phyloP scores from a whole-genome alignment of 2,329 filamentous ascomycete species.

The Fusarium redolens region DNA sequence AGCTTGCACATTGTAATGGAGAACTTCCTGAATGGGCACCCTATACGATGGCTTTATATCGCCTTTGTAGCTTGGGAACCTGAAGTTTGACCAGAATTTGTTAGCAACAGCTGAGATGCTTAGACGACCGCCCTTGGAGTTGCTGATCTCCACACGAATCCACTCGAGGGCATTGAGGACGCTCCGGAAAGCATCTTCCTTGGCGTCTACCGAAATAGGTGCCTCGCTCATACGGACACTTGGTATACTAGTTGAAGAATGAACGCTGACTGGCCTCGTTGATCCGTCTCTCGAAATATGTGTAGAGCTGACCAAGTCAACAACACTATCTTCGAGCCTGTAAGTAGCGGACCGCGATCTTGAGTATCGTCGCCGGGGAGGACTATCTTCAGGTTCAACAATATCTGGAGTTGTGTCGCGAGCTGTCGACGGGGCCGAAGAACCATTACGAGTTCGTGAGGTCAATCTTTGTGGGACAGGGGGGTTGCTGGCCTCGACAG shows the following conservation, averaged over 20 bases:
- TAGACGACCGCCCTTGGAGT: conserved; percentile 40
- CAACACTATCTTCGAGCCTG: not conserved
- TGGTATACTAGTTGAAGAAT: conserved; percentile 7
- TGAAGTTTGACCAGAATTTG: conserved; percentile 49
- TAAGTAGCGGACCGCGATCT: conserved; percentile 33
- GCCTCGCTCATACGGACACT: not conserved
- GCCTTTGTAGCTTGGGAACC: conserved; percentile 46
- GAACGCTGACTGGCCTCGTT: conserved; percentile 4
- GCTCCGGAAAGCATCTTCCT: conserved; percentile 42
- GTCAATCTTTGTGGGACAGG: conserved; percentile 17
- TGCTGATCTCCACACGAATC: conserved; percentile 23
- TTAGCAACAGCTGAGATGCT: conserved; percentile 39
- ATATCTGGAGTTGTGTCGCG: conserved; percentile 28
- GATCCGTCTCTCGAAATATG: conserved; percentile 10
- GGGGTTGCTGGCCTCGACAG: conserved; percentile 20
- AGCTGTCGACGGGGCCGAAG: conserved; percentile 19
- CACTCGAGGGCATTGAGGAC: conserved; percentile 45
- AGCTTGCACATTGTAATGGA: conserved; percentile 57
- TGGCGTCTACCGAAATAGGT: not conserved
- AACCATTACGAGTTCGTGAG: conserved; percentile 40
- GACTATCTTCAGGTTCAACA: conserved; percentile 9
- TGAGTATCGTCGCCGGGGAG: conserved; percentile 24
- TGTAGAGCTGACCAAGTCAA: not conserved
- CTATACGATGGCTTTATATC: conserved; percentile 51
- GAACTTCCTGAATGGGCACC: conserved; percentile 55